These are phyloP conservation scores for Xylaria intraflava DNA, from an alignment of 495 filamentous ascomycete genomes.

Conservation along the genomic window DNA sequence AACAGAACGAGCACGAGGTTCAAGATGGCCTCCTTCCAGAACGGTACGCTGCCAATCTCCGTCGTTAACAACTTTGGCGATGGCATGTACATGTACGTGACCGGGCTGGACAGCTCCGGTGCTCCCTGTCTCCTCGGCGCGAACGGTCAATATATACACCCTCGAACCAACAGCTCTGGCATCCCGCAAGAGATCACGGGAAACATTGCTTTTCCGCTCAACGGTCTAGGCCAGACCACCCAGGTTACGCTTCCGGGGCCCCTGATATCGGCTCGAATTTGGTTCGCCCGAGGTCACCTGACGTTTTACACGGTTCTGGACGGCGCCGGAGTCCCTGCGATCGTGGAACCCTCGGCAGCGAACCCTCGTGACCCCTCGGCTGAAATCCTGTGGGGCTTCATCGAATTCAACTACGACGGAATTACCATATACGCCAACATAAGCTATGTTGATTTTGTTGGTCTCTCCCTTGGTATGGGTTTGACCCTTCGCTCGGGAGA, in stretches of 20 bases:
- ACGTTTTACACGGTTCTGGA: conserved; percentile 33
- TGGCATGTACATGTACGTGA: conserved; percentile 36
- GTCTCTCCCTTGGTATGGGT: conserved; percentile 34
- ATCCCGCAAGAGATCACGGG: conserved; percentile 25
- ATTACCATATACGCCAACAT: conserved; percentile 39
- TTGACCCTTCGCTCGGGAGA: conserved; percentile 26
- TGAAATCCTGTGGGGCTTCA: conserved; percentile 40
- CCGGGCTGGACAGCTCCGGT: conserved; percentile 26
- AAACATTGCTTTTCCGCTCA: conserved; percentile 27
- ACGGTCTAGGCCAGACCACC: conserved; percentile 25
- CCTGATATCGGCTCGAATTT: conserved; percentile 36
- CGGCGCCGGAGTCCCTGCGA: conserved; percentile 19
- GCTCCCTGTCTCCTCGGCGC: conserved; percentile 29
- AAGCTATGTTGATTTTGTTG: conserved; percentile 44
- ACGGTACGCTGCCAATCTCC: conserved; percentile 11
- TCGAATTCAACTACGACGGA: conserved; percentile 37
- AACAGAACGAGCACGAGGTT: conserved; percentile 16
- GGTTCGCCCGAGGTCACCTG: conserved; percentile 37
- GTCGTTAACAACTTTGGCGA: conserved; percentile 38
- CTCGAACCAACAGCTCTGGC: conserved; percentile 19
- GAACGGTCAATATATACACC: conserved; percentile 33
- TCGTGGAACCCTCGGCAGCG: conserved; percentile 37
- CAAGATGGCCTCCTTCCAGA: conserved; percentile 3
- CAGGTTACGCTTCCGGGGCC: conserved; percentile 35
- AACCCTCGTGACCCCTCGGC: conserved; percentile 39